phyloP scores from a whole-genome alignment of 768 basidiomycete genomes.

The Boletellus sp. region DNA sequence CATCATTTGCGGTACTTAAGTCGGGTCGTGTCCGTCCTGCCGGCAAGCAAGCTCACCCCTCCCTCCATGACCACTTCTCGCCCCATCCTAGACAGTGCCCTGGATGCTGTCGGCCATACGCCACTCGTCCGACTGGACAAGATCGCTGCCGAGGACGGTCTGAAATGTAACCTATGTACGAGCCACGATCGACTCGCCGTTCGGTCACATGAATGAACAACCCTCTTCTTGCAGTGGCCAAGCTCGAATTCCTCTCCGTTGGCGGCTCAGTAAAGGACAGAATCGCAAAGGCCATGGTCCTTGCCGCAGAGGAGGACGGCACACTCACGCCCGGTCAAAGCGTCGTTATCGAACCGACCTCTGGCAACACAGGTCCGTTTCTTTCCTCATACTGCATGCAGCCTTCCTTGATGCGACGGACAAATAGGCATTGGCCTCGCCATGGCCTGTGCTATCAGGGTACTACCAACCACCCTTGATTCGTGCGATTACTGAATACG shows the following conservation, averaged over 20 bases:
- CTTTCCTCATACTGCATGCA: neutral
- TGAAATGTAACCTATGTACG: slow-evolving; percentile 89
- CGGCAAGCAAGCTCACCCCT: neutral
- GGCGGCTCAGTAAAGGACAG: slow-evolving; percentile 96
- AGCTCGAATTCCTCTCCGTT: slow-evolving; percentile 84
- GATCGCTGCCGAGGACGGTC: slow-evolving; percentile 65
- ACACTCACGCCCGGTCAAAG: slow-evolving; percentile 82
- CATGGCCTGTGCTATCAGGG: slow-evolving; percentile 92
- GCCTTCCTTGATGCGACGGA: neutral
- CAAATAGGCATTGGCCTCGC: slow-evolving; percentile 84
- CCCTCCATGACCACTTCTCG: slow-evolving; percentile 32
- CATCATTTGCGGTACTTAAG: neutral
- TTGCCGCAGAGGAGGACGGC: slow-evolving; percentile 88
- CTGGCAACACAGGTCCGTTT: slow-evolving; percentile 85
- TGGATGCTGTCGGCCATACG: slow-evolving; percentile 86
- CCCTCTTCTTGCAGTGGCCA: slow-evolving; percentile 58
- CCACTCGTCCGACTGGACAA: slow-evolving; percentile 85
- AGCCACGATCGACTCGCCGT: slow-evolving; percentile 3
- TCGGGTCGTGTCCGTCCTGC: neutral
- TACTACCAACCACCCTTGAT: slow-evolving; percentile 29
- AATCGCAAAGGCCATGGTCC: slow-evolving; percentile 95
- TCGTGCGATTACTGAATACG: slow-evolving; percentile 63
- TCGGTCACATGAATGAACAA: neutral
- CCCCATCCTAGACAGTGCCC: slow-evolving; percentile 67
- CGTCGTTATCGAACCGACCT: slow-evolving; percentile 93